Conservation (phyloP, 148 eudicot species). For the Heliosperma pusillum region DNA sequence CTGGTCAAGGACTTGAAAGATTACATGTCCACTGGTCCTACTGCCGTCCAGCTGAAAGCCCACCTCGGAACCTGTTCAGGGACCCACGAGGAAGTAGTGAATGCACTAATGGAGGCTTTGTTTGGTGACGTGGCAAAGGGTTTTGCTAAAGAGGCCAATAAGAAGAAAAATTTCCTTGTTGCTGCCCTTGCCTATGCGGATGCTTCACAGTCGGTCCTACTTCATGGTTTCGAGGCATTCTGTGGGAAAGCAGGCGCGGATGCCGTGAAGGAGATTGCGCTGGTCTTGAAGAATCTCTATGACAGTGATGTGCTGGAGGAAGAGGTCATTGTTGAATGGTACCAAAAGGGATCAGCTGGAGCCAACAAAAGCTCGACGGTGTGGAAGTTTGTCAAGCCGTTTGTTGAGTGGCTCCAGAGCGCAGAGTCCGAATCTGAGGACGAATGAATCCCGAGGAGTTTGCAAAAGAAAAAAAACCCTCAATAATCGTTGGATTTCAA, state of each 20-base stretch:
- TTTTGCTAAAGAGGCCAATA: slow-evolving; percentile 46
- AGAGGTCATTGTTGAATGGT: slow-evolving; percentile 59
- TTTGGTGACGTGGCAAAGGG: slow-evolving; percentile 53
- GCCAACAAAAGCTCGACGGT: slow-evolving; percentile 37
- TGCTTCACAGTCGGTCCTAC: slow-evolving; percentile 44
- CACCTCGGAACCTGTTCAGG: slow-evolving; percentile 44
- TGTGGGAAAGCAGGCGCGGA: slow-evolving; percentile 47
- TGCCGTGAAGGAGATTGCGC: slow-evolving; percentile 67
- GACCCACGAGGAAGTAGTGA: slow-evolving; percentile 41
- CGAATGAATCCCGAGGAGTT: slow-evolving; percentile 26
- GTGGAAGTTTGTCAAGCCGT: slow-evolving; percentile 75
- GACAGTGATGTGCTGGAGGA: slow-evolving; percentile 71
- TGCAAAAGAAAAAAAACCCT: too few relatives aligned
- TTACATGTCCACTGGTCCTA: slow-evolving; percentile 34
- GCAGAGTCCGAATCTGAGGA: slow-evolving; percentile 75
- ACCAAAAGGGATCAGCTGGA: slow-evolving; percentile 47
- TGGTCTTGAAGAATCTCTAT: slow-evolving; percentile 59
- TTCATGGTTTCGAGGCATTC: slow-evolving; percentile 52
- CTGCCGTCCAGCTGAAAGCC: slow-evolving; percentile 48
- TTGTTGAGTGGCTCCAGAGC: slow-evolving; percentile 89
- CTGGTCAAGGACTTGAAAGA: slow-evolving; percentile 47
- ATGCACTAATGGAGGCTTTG: slow-evolving; percentile 54
- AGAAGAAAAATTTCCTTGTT: slow-evolving; percentile 48
- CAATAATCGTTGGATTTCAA: too few relatives aligned
- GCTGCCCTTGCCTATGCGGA: slow-evolving; percentile 44